These are phyloP conservation scores for Tubosaeta sp. DNA, from an alignment of 768 basidiomycete species.

Conservation along the genomic window DNA sequence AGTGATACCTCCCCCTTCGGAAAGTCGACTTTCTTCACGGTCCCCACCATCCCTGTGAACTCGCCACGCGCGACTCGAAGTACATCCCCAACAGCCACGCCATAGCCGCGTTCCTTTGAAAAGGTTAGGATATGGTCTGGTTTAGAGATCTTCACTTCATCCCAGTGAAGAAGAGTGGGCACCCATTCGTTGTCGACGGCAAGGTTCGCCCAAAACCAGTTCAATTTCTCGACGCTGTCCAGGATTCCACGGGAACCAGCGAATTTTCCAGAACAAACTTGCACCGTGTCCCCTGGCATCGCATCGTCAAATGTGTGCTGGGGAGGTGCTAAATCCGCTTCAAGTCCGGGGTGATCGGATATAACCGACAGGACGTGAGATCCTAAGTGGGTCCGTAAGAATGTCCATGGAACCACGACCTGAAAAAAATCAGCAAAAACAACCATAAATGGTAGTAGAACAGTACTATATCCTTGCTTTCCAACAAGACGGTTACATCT, in stretches of 20 bases:
- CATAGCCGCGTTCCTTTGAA: background rate
- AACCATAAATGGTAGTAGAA: background rate
- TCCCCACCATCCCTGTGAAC: background rate
- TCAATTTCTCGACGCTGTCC: background rate
- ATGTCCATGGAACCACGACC: background rate
- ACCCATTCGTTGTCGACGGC: background rate
- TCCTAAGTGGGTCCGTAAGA: background rate
- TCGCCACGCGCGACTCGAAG: background rate
- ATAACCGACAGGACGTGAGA: background rate
- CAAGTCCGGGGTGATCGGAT: background rate
- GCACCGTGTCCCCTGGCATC: background rate
- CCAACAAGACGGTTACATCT: background rate
- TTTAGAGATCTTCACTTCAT: background rate
- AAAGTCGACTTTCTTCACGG: background rate
- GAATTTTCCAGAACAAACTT: background rate
- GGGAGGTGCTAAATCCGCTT: background rate
- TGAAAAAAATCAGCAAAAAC: background rate
- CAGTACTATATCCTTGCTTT: background rate
- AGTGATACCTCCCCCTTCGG: background rate
- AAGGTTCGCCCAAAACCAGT: background rate
- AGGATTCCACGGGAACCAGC: background rate
- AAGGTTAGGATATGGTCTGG: background rate
- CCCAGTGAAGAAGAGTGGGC: background rate
- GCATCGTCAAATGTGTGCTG: background rate
- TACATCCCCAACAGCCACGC: background rate